Percentiles rank a stretch among this genome's conserved stretches.
Conservation (phyloP, 1,284 basidiomycete species). For the Ustilago crameri region DNA sequence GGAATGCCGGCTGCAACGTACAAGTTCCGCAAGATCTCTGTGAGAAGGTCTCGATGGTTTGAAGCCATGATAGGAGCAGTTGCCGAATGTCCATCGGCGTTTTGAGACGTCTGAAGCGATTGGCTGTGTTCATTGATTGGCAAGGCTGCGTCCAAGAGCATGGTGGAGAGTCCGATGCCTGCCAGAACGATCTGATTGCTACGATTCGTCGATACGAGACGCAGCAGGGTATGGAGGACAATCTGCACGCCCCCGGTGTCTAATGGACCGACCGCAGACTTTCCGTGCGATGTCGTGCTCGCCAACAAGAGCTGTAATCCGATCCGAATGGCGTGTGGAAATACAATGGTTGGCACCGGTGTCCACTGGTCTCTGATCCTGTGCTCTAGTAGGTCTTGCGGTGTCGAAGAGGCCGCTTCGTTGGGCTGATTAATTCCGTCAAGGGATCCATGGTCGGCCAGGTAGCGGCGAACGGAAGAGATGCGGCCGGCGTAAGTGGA, state of each 20-base stretch:
- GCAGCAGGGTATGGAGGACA: slow-evolving; percentile 15
- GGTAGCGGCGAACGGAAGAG: slow-evolving; percentile 21
- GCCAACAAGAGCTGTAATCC: slow-evolving; percentile 14
- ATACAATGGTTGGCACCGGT: slow-evolving; percentile 13
- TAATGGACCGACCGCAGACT: not conserved
- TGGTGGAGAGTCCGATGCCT: slow-evolving; percentile 12
- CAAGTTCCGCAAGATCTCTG: slow-evolving; percentile 13
- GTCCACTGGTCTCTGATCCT: slow-evolving; percentile 32
- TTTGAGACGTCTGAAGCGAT: no score
- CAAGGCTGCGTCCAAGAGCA: slow-evolving; percentile 20
- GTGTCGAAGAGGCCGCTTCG: not conserved
- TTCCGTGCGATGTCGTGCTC: not conserved
- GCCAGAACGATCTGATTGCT: slow-evolving; percentile 28
- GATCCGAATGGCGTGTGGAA: slow-evolving; percentile 23
- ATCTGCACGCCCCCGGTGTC: slow-evolving; percentile 12
- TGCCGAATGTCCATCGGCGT: not conserved
- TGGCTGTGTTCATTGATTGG: not conserved
- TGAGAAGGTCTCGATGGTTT: slow-evolving; percentile 12
- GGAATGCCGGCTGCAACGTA: slow-evolving; percentile 43
- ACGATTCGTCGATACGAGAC: slow-evolving; percentile 17
- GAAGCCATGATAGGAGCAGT: not conserved
- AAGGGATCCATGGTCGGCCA: slow-evolving; percentile 4
- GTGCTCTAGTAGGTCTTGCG: not conserved
- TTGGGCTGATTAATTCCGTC: not conserved
- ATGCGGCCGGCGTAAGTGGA: slow-evolving; percentile 28